phyloP scores from a whole-genome alignment of 768 basidiomycete genomes.

The Leccinum incarnatum region DNA sequence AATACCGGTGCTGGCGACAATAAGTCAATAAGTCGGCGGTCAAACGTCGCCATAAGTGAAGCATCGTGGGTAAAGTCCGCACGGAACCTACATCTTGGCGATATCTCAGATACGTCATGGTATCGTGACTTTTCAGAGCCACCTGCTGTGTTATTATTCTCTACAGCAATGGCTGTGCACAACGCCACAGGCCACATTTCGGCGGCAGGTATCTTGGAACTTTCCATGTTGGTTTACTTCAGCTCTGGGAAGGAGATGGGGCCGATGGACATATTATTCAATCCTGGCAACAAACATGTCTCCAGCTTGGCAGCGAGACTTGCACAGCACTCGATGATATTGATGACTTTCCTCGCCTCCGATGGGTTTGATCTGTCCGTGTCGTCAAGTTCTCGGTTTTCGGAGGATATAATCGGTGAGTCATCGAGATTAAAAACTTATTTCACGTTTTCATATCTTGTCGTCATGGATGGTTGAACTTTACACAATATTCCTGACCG shows the following conservation, averaged over 20 bases:
- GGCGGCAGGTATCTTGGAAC: not conserved
- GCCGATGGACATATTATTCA: not conserved
- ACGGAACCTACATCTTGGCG: constrained; percentile 11
- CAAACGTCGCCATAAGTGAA: constrained; percentile 10
- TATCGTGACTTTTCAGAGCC: not conserved
- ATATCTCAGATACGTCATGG: constrained; percentile 1
- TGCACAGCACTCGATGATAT: not conserved
- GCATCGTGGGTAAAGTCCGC: constrained; percentile 2
- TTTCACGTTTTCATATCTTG: constrained; percentile 5
- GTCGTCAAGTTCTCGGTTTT: not conserved
- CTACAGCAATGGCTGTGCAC: constrained; percentile 12
- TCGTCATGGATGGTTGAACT: constrained; percentile 1
- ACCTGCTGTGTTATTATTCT: constrained; percentile 11
- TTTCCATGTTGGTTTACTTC: constrained; percentile 12
- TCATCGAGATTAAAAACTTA: constrained; percentile 6
- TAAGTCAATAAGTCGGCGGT: constrained; percentile 3
- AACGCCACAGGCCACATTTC: constrained; percentile 1
- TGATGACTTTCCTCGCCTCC: not conserved
- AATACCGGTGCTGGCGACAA: not conserved
- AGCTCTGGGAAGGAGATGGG: not conserved
- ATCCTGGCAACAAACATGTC: not conserved
- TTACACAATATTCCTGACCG: not conserved
- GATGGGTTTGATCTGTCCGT: not conserved
- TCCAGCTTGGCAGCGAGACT: not conserved
- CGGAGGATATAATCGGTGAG: not conserved